Evolutionary conservation across 257 asterid genomes (phyloP).

Genomic region (Lithospermum erythrorhizon): DNA sequence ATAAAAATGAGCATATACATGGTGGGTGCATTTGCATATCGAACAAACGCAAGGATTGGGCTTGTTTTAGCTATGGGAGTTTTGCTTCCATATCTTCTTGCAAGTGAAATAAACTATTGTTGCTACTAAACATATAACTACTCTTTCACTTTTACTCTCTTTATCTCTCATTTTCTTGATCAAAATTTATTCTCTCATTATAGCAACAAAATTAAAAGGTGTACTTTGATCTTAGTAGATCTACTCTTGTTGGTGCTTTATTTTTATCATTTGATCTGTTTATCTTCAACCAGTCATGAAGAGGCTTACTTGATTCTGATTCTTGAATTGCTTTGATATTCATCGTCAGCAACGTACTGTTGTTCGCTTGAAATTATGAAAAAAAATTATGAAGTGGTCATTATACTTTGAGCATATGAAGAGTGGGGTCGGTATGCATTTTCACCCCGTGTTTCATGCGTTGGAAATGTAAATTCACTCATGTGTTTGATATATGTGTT

Average conservation of each 20-base stretch:
- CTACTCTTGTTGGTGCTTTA: background rate
- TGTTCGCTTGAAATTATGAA: too few relatives aligned
- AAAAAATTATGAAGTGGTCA: too few relatives aligned
- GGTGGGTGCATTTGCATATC: too few relatives aligned
- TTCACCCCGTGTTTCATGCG: too few relatives aligned
- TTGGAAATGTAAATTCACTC: too few relatives aligned
- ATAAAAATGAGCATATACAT: too few relatives aligned
- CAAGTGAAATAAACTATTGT: background rate
- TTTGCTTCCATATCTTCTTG: background rate
- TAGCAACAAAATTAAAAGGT: too few relatives aligned
- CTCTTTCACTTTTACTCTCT: background rate
- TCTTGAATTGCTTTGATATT: slow-evolving; percentile 59
- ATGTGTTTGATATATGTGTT: too few relatives aligned
- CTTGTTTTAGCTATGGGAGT: background rate
- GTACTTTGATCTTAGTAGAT: background rate
- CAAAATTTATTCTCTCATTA: background rate
- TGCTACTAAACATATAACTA: background rate
- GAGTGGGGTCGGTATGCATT: too few relatives aligned
- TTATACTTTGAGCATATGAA: too few relatives aligned
- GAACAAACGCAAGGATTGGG: too few relatives aligned
- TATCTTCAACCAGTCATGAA: slow-evolving; percentile 29
- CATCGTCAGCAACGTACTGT: too few relatives aligned
- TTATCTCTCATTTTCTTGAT: background rate
- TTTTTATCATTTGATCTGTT: background rate
- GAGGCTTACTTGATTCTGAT: slow-evolving; percentile 47